A percentile compares a stretch with the other conserved stretches of the same genome.
phyloP scores from a whole-genome alignment of 225 moss, liverwort and hornwort genomes.

The Takakia lepidozioides region DNA sequence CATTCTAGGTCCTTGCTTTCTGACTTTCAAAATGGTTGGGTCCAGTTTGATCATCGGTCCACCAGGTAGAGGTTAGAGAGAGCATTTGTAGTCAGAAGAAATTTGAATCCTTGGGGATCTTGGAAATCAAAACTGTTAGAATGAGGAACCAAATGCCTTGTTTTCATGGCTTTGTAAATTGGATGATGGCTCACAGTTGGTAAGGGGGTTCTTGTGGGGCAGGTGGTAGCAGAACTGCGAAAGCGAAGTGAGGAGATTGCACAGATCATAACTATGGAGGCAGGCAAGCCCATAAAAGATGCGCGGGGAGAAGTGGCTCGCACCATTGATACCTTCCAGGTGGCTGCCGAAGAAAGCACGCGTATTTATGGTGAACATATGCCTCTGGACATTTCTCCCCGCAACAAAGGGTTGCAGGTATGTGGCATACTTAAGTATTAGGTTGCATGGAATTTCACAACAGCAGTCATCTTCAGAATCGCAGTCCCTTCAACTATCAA shows the following conservation, averaged over 20 bases:
- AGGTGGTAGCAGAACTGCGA: slow-evolving; percentile 62
- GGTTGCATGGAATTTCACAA: too few species aligned
- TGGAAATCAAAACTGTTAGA: too few species aligned
- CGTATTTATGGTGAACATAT: slow-evolving; percentile 86
- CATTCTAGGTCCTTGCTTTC: too few species aligned
- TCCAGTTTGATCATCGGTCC: not conserved
- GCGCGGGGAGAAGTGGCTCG: slow-evolving; percentile 69
- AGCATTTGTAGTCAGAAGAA: too few species aligned
- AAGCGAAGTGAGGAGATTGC: slow-evolving; percentile 68
- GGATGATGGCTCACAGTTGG: too few species aligned
- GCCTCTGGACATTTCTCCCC: slow-evolving; percentile 77
- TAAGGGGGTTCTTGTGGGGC: slow-evolving; percentile 6
- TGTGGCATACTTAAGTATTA: not conserved
- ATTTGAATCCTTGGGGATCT: too few species aligned
- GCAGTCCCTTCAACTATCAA: too few species aligned
- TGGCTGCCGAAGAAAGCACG: slow-evolving; percentile 78
- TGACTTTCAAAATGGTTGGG: not conserved
- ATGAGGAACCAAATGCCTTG: too few species aligned
- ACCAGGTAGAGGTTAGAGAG: too few species aligned
- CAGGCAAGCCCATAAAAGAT: slow-evolving; percentile 87
- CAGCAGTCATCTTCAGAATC: too few species aligned
- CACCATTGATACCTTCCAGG: slow-evolving; percentile 79
- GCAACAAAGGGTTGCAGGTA: slow-evolving; percentile 85
- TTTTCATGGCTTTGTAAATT: too few species aligned
- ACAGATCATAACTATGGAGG: slow-evolving; percentile 66